Base-by-base conservation (phyloP, 2,329 filamentous ascomycete genomes). In the Exutisphaerella laricina region DNA sequence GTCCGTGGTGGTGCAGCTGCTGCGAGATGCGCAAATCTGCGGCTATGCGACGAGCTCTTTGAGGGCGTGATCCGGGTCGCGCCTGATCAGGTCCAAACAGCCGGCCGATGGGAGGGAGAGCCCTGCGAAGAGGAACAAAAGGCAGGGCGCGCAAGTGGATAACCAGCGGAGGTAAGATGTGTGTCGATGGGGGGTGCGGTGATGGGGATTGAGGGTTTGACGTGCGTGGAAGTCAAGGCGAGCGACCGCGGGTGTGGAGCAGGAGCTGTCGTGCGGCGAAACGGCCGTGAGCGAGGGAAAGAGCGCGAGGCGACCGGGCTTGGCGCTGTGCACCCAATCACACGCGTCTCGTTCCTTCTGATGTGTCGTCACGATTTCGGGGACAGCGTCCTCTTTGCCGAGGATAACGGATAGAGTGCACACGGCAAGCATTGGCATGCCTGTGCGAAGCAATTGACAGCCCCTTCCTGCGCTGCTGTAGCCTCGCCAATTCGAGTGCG, bases 401-500 rank as follows among this genome's bases (percentile, higher is more conserved):
- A 26, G 23, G 23, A n/a, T 12, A 26, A 12, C 23, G 23, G 23
- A 6, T 6, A 26, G n/a, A n/a, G n/a, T 12, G 23, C 23, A 20
- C 9, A 23, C 9, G 9, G 33, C 33, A 35, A 21, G 31, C n/a
- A n/a, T n/a, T n/a, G n/a, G n/a, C n/a, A 17, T 17, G n/a, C 3
- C 8, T 13, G 33, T 22, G 18, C 14, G 33, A 12, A 14, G 20
- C 16, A n/a, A 8, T 23, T 23, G 16, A 35, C 33, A 9, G 20
- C 13, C 10, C 21, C 20, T 23, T n/a, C 14, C 17, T 13, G 18
- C 17, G 10, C 33, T 35, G 33, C 33, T 23, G 22, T 30, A 25
- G 43, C 45, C 49, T 45, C 49, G 39, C 35, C 34, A 7, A 38
- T 46, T 43, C 25, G 32, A 14, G 21, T 46, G 25, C 41, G 17